Evolutionary conservation across 441 rosid species (phyloP), one percentile per base, ranked within the genome.

Genomic region (Erodium trifolium): DNA sequence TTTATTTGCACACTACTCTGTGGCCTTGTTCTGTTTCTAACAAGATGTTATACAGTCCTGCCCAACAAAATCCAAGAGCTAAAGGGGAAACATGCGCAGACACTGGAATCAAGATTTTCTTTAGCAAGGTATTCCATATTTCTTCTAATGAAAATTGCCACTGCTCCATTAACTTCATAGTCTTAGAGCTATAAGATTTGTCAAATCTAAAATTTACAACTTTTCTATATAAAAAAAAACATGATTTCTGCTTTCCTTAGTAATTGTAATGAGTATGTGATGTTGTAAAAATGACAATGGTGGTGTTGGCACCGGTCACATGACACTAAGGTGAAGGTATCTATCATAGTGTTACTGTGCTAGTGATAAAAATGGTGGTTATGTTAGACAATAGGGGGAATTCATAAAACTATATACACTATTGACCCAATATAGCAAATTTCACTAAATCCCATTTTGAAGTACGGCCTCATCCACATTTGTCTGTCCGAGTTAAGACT

Each of bases 31-130:
- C 67, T 41, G 63, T 63, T 72, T 68, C 62, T 39, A 53, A 69
- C 64, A 72, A 51, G 57, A 78, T 66, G 65, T 31, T 80, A 19
- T 74, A 73, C 85, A 95, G 99, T 82, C 99, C 99, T 53, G 90
- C 93, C 31, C 87, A 93, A 60, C 99, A 95, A 70, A 87, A 78
- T 80, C 99, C 98, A n/a, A 92, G 93, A 75, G 91, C 96, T 17
- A 92, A 91, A 68, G 99, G 98, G 72, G 99, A 92, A 89, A 95
- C 99, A 68, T 92, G 94, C 72, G 99, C 99, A n/a, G 99, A 95
- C 83, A 90, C 99, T 66, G 99, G 92, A 70, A 89, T 92, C 75
- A 89, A 79, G 78, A 82, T 95, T 73, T 92, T 89, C 82, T 88
- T 95, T 80, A 78, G 87, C 77, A 95, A 95, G 95, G 98, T 92